phyloP scores from a whole-genome alignment of 2,329 filamentous ascomycete species.

The Ophiosphaerella narmari region DNA sequence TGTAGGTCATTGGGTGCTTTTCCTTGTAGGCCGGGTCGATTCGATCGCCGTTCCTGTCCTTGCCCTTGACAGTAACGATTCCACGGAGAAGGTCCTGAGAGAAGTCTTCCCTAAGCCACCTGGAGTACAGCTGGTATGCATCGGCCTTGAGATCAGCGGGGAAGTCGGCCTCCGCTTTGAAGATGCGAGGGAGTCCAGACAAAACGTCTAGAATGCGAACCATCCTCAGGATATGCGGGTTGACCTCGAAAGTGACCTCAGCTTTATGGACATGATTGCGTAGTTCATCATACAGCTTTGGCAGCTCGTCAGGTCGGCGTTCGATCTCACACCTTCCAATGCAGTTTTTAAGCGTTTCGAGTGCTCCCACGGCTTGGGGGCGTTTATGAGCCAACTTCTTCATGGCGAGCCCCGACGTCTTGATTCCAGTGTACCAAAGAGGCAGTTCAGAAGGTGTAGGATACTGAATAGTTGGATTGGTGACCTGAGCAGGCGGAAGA shows the following conservation, averaged over 20 bases:
- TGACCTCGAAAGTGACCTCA: constrained; percentile 41
- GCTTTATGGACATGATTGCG: constrained; percentile 47
- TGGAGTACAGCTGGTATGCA: constrained; percentile 51
- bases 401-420: neutral
- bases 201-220: constrained; percentile 42
- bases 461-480: constrained; percentile 1
- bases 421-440: constrained; percentile 21
- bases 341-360: constrained; percentile 31
- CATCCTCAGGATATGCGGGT: constrained; percentile 37
- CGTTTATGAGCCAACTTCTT: constrained; percentile 15
- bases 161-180: constrained; percentile 37
- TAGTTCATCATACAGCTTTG: constrained; percentile 36
- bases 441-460: neutral
- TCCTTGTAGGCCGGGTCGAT: constrained; percentile 29
- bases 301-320: constrained; percentile 1
- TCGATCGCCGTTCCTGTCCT: constrained; percentile 29
- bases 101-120: constrained; percentile 51
- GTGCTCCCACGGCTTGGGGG: constrained; percentile 14
- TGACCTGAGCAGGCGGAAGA: neutral
- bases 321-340: constrained; percentile 22
- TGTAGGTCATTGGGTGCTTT: constrained; percentile 21
- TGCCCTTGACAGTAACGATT: constrained; percentile 33
- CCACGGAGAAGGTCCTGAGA: constrained; percentile 54
- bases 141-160: constrained; percentile 56
- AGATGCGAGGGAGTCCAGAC: constrained; percentile 49